Percentiles rank a stretch among this genome's conserved stretches.
Conservation (phyloP, 768 basidiomycete genomes). For the Suillus bovinus region DNA sequence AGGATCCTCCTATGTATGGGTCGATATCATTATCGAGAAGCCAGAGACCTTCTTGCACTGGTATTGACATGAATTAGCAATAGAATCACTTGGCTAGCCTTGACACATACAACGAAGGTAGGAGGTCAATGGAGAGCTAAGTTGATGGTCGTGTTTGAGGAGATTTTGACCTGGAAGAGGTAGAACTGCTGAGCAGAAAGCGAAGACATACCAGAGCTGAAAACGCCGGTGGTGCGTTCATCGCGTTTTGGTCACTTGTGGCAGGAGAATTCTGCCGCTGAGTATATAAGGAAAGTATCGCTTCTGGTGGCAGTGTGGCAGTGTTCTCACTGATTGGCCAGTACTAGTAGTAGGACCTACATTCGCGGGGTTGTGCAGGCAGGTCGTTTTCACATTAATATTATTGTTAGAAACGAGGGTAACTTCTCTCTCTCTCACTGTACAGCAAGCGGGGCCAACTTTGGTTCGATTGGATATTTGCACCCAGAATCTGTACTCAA, state of each 20-base stretch:
- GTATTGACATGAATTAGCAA: conserved; percentile 18
- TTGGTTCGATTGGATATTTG: neutral
- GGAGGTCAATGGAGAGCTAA: conserved; percentile 81
- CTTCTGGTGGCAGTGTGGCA: neutral
- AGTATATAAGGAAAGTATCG: neutral
- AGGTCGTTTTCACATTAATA: neutral
- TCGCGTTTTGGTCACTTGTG: neutral
- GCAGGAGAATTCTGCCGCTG: neutral
- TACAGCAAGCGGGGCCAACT: neutral
- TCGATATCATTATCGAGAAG: conserved; percentile 75
- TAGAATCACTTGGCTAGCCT: neutral
- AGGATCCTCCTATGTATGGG: conserved; percentile 85
- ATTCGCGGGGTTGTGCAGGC: neutral
- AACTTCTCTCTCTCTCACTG: neutral
- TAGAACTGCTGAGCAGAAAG: conserved; percentile 51
- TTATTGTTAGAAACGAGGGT: neutral
- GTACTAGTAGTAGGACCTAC: neutral
- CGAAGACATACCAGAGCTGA: conserved; percentile 47
- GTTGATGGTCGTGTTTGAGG: conserved; percentile 70
- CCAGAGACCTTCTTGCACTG: conserved; percentile 91
- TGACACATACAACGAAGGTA: conserved; percentile 66
- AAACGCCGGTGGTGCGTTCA: conserved; percentile 26
- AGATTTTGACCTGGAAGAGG: conserved; percentile 42
- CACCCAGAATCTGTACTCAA: neutral
- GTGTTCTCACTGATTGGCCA: neutral